A percentile compares a stretch with the other conserved stretches of the same genome.
These are phyloP conservation scores for Thermoascus crustaceus DNA, from an alignment of 2,329 filamentous ascomycete species.

Conservation along the genomic window DNA sequence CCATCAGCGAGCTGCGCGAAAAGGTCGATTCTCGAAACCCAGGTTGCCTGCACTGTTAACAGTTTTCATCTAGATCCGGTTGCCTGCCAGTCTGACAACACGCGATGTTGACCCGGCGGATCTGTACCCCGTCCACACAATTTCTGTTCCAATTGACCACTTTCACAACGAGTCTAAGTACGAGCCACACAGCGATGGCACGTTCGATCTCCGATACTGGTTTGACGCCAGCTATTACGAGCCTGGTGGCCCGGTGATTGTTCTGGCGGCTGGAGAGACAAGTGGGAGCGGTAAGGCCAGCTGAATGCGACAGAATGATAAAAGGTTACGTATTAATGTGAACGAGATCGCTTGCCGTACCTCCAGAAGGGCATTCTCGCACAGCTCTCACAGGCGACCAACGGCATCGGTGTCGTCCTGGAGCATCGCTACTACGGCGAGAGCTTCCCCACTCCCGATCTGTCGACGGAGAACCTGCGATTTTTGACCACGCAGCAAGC, in stretches of 20 bases:
- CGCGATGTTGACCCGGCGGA: conserved; percentile 5
- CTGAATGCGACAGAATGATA: no score
- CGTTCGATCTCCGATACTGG: conserved; percentile 71
- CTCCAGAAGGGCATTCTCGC: conserved; percentile 71
- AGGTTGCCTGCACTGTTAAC: no score
- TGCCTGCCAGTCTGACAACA: neutral
- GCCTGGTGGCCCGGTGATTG: conserved; percentile 70
- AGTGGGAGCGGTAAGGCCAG: conserved; percentile 29
- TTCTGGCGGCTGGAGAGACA: conserved; percentile 67
- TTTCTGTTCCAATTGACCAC: conserved; percentile 62
- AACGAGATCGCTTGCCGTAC: conserved; percentile 56
- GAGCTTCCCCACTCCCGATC: conserved; percentile 60
- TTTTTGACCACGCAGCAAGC: conserved; percentile 81
- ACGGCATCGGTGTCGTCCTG: conserved; percentile 69
- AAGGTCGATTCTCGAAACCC: neutral
- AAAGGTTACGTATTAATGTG: no score
- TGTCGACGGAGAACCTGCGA: conserved; percentile 62
- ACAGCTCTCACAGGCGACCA: conserved; percentile 60
- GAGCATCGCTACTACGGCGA: conserved; percentile 84
- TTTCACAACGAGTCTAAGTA: conserved; percentile 74
- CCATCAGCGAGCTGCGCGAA: neutral
- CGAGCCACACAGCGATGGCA: conserved; percentile 62
- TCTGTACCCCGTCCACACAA: conserved; percentile 42
- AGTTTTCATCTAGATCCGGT: neutral
- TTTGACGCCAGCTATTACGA: conserved; percentile 71